These are phyloP conservation scores for Chrysoporthe puriensis DNA, from an alignment of 2,329 filamentous ascomycete genomes.

Conservation along the genomic window DNA sequence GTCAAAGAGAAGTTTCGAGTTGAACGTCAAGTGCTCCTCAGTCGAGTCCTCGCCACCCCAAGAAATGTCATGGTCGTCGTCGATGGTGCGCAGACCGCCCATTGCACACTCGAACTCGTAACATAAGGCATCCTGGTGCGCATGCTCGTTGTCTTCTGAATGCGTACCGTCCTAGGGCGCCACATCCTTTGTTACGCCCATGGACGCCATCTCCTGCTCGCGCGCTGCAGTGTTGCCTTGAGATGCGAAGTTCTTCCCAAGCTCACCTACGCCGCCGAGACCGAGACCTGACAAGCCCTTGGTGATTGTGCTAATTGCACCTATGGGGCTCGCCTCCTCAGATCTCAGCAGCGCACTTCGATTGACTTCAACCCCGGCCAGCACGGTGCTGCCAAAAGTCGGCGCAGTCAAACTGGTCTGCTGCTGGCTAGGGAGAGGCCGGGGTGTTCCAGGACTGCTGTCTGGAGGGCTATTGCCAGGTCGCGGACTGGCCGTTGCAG, in stretches of 20 bases:
- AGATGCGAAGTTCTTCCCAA: not conserved
- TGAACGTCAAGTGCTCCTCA: not conserved
- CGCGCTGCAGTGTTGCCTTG: not conserved
- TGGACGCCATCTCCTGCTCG: conserved; percentile 26
- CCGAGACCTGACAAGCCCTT: conserved; percentile 21
- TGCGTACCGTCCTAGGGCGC: conserved; percentile 29
- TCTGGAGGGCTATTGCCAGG: conserved; percentile 42
- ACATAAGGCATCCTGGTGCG: not conserved
- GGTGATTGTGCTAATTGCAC: conserved; percentile 13
- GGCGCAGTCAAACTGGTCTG: conserved; percentile 31
- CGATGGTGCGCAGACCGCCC: conserved; percentile 1
- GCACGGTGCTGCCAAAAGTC: conserved; percentile 27
- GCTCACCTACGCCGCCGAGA: conserved; percentile 10
- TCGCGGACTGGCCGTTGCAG: conserved; percentile 44
- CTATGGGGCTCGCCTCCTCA: not conserved
- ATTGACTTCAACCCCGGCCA: conserved; percentile 26
- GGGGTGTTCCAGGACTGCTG: conserved; percentile 35
- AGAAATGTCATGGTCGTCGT: not conserved
- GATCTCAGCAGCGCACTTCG: not conserved
- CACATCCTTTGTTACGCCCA: conserved; percentile 22
- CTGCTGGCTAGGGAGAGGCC: conserved; percentile 40
- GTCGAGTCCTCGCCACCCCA: not conserved
- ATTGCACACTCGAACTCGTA: conserved; percentile 4
- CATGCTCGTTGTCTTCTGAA: conserved; percentile 21
- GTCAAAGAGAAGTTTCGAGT: conserved; percentile 1